Conservation (phyloP, 83 land plant genomes). For the Thuja plicata region DNA sequence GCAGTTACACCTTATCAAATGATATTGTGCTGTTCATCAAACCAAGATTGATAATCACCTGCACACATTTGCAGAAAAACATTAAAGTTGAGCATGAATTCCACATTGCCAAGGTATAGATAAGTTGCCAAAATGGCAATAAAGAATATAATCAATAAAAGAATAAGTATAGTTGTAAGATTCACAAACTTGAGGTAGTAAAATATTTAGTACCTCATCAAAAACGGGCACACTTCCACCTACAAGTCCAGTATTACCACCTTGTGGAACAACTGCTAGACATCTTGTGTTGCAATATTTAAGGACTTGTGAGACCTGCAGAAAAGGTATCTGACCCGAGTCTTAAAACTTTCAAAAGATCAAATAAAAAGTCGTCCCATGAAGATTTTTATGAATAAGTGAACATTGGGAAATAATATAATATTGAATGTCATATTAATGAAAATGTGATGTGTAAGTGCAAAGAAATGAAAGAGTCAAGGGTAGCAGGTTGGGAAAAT, state of each 20-base stretch:
- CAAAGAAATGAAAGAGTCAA: too few species aligned
- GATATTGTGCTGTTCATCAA: conserved; percentile 82
- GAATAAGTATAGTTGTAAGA: background rate
- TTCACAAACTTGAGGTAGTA: background rate
- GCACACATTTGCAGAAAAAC: conserved; percentile 21
- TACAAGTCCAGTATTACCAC: conserved; percentile 97
- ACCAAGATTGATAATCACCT: conserved; percentile 86
- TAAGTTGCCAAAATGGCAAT: background rate
- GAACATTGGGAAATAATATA: background rate
- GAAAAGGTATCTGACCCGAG: background rate
- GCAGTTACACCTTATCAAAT: conserved; percentile 78
- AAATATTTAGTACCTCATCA: conserved; percentile 72
- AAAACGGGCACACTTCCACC: conserved; percentile 98
- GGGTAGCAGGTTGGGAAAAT: too few species aligned
- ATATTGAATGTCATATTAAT: too few species aligned
- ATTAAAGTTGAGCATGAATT: background rate
- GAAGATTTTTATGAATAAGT: too few species aligned
- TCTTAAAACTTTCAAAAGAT: background rate
- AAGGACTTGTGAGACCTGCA: conserved; percentile 85
- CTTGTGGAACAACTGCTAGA: conserved; percentile 96
- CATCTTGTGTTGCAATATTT: conserved; percentile 69
- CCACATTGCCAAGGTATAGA: background rate
- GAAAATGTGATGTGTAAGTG: background rate
- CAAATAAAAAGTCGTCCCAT: background rate
- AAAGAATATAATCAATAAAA: background rate